Conservation (phyloP, 2,329 filamentous ascomycete species). For the Xylaria sp. region DNA sequence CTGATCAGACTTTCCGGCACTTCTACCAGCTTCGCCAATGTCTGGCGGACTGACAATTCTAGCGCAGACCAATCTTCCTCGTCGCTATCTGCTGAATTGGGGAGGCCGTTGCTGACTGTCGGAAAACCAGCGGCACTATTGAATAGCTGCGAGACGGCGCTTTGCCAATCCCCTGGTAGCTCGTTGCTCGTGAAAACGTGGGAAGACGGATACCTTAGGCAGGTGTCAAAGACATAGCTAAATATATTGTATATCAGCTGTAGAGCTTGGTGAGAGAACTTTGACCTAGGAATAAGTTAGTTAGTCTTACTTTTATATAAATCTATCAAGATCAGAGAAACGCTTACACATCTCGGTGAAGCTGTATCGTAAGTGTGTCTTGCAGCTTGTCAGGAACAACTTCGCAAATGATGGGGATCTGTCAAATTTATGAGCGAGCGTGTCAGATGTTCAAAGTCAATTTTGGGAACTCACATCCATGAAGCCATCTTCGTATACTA, state of each 20-base stretch:
- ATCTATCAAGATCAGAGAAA: not conserved
- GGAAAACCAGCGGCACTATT: not conserved
- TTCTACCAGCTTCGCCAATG: constrained; percentile 69
- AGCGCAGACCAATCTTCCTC: constrained; percentile 46
- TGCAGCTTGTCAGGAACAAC: constrained; percentile 65
- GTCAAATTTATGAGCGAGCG: constrained; percentile 36
- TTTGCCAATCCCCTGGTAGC: constrained; percentile 40
- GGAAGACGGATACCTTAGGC: constrained; percentile 48
- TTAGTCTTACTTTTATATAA: not conserved
- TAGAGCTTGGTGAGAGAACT: constrained; percentile 41
- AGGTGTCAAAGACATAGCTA: constrained; percentile 42
- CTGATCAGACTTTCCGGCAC: constrained; percentile 62
- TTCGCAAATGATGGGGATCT: constrained; percentile 81
- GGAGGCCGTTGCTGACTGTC: not conserved
- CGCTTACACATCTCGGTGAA: constrained; percentile 70
- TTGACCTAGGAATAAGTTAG: constrained; percentile 42
- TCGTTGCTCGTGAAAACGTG: constrained; percentile 35
- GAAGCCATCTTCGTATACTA: constrained; percentile 66
- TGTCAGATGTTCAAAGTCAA: not conserved
- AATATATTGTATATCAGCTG: constrained; percentile 47
- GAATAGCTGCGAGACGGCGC: constrained; percentile 43
- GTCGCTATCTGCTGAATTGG: not conserved
- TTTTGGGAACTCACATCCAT: constrained; percentile 70
- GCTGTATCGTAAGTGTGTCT: constrained; percentile 66
- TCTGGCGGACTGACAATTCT: constrained; percentile 64